Percentiles rank a stretch among this genome's conserved stretches.
phyloP scores from a whole-genome alignment of 257 asterid species.

The Apocynum venetum region DNA sequence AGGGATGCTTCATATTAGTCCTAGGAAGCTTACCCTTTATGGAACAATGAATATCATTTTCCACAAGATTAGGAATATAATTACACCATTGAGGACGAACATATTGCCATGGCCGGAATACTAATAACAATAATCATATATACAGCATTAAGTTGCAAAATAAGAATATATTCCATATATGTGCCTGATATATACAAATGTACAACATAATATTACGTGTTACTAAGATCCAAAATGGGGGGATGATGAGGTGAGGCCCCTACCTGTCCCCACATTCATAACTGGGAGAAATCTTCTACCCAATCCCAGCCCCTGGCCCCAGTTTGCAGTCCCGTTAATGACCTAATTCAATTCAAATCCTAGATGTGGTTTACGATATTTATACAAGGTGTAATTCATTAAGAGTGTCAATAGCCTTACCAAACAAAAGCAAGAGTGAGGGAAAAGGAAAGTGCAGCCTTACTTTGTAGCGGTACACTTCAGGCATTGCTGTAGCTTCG shows the following conservation, averaged over 20 bases:
- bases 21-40: not conserved
- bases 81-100: not conserved
- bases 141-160: not conserved
- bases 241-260: not conserved
- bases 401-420: not conserved
- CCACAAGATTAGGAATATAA: not conserved
- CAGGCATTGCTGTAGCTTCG: conserved; percentile 80
- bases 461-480: conserved; percentile 75
- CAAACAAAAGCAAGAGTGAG: not conserved
- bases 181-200: not conserved
- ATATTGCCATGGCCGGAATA: not conserved
- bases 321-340: not conserved
- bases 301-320: not conserved
- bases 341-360: not conserved
- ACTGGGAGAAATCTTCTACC: not conserved
- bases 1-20: not conserved
- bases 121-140: not conserved
- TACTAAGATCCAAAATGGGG: not conserved
- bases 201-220: not conserved
- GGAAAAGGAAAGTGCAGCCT: conserved; percentile 25
- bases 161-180: not conserved
- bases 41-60: not conserved
- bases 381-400: not conserved
- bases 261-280: not conserved
- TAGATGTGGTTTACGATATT: not conserved